Evolutionary conservation across 1,284 basidiomycete species (phyloP).

Genomic region (Amylostereum areolatum): DNA sequence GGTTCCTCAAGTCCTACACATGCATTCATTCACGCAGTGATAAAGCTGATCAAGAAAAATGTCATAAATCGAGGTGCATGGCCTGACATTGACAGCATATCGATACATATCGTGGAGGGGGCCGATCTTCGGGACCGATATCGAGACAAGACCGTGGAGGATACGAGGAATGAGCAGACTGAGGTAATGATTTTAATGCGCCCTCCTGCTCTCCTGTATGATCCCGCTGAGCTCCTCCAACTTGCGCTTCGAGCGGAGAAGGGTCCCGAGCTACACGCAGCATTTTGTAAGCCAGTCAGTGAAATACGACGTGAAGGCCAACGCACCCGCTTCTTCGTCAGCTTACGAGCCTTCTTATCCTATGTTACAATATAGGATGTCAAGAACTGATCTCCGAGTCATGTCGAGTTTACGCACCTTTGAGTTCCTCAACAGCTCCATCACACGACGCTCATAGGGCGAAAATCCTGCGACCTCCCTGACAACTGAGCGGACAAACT

Average conservation of each 20-base stretch:
- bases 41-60: neutral
- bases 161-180: neutral
- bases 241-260: constrained; percentile 96
- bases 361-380: constrained; percentile 22
- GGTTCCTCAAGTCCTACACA: too few relatives aligned
- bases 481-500: constrained; percentile 87
- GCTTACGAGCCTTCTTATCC: constrained; percentile 98
- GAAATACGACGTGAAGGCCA: neutral
- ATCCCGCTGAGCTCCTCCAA: constrained; percentile 88
- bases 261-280: constrained; percentile 77
- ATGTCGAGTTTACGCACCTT: constrained; percentile 56
- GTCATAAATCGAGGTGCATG: neutral
- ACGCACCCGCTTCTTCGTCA: constrained; percentile 96
- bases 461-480: constrained; percentile 98
- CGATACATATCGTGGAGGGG: constrained; percentile 10
- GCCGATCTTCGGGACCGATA: constrained; percentile 1
- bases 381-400: neutral
- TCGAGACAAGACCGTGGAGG: neutral
- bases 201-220: constrained; percentile 88
- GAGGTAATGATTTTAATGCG: constrained; percentile 41
- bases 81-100: constrained; percentile 12
- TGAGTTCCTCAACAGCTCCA: constrained; percentile 99
- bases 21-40: too few relatives aligned
- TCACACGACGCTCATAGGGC: constrained; percentile 96
- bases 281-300: neutral